Base-by-base conservation (phyloP, 2,329 filamentous ascomycete genomes). In the Phaeosphaeria sp. region DNA sequence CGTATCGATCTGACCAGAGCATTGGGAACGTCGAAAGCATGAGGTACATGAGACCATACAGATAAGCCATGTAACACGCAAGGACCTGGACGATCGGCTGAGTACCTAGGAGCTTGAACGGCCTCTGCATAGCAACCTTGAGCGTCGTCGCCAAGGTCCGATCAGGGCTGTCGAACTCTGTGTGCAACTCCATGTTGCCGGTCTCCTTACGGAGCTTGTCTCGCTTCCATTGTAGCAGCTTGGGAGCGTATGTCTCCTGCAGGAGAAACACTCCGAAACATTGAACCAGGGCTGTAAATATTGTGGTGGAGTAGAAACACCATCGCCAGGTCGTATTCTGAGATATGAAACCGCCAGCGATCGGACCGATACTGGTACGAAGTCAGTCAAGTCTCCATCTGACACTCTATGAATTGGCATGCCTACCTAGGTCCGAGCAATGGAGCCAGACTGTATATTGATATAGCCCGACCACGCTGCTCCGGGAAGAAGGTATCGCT, bases 271-370 rank as follows among this genome's bases (percentile, higher is more conserved):
- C 73, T 5, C 89, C 89, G 7, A 83, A 77, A 11, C 83, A 57
- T 69, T 91, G 88, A 50, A 92, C 84, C 13, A 86, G 57, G 1
- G 81, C 88, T 55, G 87, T 86, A 22, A 80, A 80, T 55, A 91
- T 88, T 1, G 86, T 86, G 0, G 87, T 89, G 0, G 86, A 81
- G 77, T 85, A 91, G 77, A 92, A 92, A 7, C 87, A 85, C 90
- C 90, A 92, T 40, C 89, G 83, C 90, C 90, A 92, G 1, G 83
- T 87, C 7, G 83, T 86, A 60, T 84, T 79, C 65, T 89, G 77
- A 0, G 87, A 81, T 22, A 91, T 87, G 69, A 87, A 91, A 0
- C 86, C 88, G 9, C 88, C 88, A 0, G 83, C 83, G 1, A 91
- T 85, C 0, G 89, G 89, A 0, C 88, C 89, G 4, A 90, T 77